These are phyloP conservation scores for Fermentozyma sake DNA, from an alignment of 1,139 yeast genomes.

Conservation along the genomic window DNA sequence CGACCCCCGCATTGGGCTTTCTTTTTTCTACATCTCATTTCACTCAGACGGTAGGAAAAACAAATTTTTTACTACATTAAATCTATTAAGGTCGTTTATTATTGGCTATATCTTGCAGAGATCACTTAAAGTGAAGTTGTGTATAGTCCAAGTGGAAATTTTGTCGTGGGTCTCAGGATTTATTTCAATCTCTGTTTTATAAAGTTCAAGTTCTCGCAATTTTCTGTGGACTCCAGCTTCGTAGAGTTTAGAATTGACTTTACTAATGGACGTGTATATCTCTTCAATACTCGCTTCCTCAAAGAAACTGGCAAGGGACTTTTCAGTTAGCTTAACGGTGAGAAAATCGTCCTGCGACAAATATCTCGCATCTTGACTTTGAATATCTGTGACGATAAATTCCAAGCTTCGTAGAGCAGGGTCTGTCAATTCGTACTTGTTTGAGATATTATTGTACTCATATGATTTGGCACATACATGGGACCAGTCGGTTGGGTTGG, in stretches of 20 bases:
- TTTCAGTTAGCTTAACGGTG: slow-evolving; percentile 13
- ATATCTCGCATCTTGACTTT: slow-evolving; percentile 2
- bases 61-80: no score
- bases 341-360: slow-evolving; percentile 14
- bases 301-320: slow-evolving; percentile 15
- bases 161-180: slow-evolving; percentile 1
- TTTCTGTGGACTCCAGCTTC: neutral
- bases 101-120: no score
- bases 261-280: slow-evolving; percentile 12
- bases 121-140: slow-evolving; percentile 5
- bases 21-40: no score
- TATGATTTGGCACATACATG: slow-evolving; percentile 24
- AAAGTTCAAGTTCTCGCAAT: slow-evolving; percentile 3
- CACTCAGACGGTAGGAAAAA: no score
- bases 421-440: slow-evolving; percentile 14
- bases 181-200: slow-evolving; percentile 3
- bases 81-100: no score
- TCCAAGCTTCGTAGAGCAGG: slow-evolving; percentile 22
- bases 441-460: slow-evolving; percentile 5
- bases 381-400: slow-evolving; percentile 15
- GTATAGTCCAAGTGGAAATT: slow-evolving; percentile 4
- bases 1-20: slow-evolving; percentile 47
- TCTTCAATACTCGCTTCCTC: slow-evolving; percentile 15
- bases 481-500: slow-evolving; percentile 20
- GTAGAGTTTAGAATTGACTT: slow-evolving; percentile 2